A percentile compares a stretch with the other conserved stretches of the same genome.
Evolutionary conservation across 1,139 yeast genomes (phyloP).

Genomic region (Sugiyamaella neomexicana): DNA sequence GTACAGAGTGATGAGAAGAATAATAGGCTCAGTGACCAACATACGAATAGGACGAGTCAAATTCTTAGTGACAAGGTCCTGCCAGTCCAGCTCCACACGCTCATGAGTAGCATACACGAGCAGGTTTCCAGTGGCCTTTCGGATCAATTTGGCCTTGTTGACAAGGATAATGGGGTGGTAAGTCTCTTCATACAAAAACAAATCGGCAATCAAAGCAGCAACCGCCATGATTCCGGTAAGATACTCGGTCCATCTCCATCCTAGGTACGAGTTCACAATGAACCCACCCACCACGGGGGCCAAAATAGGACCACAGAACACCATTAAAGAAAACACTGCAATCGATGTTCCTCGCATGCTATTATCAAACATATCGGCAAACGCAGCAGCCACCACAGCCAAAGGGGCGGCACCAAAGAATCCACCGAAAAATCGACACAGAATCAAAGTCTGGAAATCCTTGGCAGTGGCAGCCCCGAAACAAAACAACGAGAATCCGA

Average conservation of each 20-base stretch:
- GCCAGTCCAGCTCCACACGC: constrained; percentile 58
- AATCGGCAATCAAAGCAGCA: constrained; percentile 38
- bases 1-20: constrained; percentile 67
- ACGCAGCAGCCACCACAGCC: constrained; percentile 80
- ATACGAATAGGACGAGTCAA: constrained; percentile 67
- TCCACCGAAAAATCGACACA: constrained; percentile 76
- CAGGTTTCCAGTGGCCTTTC: constrained; percentile 60
- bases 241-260: constrained; percentile 64
- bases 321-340: constrained; percentile 62
- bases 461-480: constrained; percentile 75
- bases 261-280: constrained; percentile 41
- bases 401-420: constrained; percentile 76
- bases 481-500: constrained; percentile 59
- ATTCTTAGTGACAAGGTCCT: constrained; percentile 67
- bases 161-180: constrained; percentile 48
- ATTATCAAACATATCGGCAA: constrained; percentile 71
- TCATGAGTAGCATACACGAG: constrained; percentile 85
- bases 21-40: constrained; percentile 72
- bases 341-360: constrained; percentile 66
- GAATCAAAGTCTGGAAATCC: constrained; percentile 67
- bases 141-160: constrained; percentile 49
- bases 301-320: constrained; percentile 72
- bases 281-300: constrained; percentile 56
- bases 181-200: constrained; percentile 49
- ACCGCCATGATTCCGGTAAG: constrained; percentile 53